A percentile compares a stretch with the other conserved stretches of the same genome.
phyloP scores from a whole-genome alignment of 2,329 filamentous ascomycete species.

The Aspergillus texensis region DNA sequence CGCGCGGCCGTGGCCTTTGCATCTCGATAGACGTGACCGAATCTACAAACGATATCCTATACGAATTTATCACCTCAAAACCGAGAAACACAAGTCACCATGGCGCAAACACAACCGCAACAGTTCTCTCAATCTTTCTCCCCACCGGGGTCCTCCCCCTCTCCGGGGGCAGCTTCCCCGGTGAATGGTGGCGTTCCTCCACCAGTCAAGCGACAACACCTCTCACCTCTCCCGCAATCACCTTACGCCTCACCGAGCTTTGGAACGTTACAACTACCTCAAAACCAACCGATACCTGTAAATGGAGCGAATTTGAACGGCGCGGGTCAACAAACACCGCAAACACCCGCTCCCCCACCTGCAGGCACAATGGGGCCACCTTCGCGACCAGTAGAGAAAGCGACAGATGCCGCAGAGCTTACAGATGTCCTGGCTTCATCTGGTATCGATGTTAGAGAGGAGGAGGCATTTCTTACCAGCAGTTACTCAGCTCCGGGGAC shows the following conservation, averaged over 20 bases:
- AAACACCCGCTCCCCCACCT: conserved; percentile 40
- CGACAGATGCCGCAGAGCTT: conserved; percentile 66
- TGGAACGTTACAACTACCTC: conserved; percentile 50
- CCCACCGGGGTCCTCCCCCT: conserved; percentile 63
- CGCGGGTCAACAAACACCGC: conserved; percentile 53
- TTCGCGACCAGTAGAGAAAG: conserved; percentile 58
- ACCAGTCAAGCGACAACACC: conserved; percentile 71
- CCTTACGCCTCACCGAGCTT: conserved; percentile 67
- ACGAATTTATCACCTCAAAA: conserved; percentile 13
- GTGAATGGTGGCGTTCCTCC: conserved; percentile 60
- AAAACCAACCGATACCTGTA: conserved; percentile 31
- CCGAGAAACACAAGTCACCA: conserved; percentile 33
- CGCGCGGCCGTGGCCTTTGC: conserved; percentile 32
- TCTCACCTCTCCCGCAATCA: conserved; percentile 66
- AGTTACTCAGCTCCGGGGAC: conserved; percentile 48
- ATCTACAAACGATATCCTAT: conserved; percentile 23
- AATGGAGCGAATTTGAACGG: conserved; percentile 54
- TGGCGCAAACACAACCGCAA: conserved; percentile 65
- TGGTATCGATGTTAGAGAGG: conserved; percentile 82
- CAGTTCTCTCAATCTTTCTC: conserved; percentile 60
- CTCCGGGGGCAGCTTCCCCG: conserved; percentile 60
- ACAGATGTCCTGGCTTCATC: conserved; percentile 83
- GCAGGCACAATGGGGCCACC: conserved; percentile 64
- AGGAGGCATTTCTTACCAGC: conserved; percentile 77
- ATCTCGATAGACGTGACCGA: conserved; percentile 24